Base-by-base conservation (phyloP, 495 filamentous ascomycete genomes). In the Filosporella fistucella region DNA sequence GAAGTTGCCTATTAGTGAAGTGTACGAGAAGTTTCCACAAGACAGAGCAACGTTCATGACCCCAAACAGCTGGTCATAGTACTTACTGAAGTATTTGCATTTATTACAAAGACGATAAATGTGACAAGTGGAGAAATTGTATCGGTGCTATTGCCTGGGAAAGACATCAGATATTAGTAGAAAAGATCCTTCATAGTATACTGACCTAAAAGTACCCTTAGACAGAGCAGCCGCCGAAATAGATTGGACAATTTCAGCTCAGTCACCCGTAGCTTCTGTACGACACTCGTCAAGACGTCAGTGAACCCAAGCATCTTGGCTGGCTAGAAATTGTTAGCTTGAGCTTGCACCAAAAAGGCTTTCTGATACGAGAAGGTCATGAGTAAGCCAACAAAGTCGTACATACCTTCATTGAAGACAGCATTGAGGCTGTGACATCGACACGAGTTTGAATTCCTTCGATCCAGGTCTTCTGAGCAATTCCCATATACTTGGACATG, bases 101-200 rank as follows among this genome's bases (percentile, higher is more conserved):
- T 39, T 12, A 59, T 48, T 2, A 55, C 57, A 22, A 51, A 58
- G 3, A 52, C 21, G 11, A 36, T 29, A 29, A 62, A 62, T 9
- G 57, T 62, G 12, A 32, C 39, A 13, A 56, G 21, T 17, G 57
- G 53, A 1, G 57, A 33, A 17, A 54, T 3, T n/a, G 37, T 83
- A 57, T 3, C 68, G 70, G 34, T 57, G 56, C 11, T 69, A 65
- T 39, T 66, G 29, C 26, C 38, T 42, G 13, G 13, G 23, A 14
- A 84, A 62, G 29, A 63, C 73, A 36, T 80, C 66, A 51, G 79
- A 84, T 13, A 62, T 63, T 50, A 72, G 77, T 0, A 78, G 80
- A 40, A 81, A 78, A 22, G 10, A 37, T 39, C 20, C 11, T 32
- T 18, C 9, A 9, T 17, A 25, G 26, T 28, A 28, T n/a, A 34